A percentile compares a stretch with the other conserved stretches of the same genome.
Conservation (phyloP, 2,329 filamentous ascomycete species). For the Claviceps sp. region DNA sequence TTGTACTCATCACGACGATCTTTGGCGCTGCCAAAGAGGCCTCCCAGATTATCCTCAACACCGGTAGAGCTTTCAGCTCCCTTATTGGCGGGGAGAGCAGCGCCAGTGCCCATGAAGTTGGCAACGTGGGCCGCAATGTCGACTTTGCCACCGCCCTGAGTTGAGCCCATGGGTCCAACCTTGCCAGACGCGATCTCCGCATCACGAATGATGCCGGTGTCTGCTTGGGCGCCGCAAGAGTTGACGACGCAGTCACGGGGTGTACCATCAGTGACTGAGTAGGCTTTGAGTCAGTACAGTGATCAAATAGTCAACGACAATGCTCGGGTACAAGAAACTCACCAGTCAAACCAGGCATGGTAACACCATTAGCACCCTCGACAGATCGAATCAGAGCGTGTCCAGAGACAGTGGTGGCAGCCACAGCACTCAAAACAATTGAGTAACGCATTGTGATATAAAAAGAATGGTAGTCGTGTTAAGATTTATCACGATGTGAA, state of each 20-base stretch:
- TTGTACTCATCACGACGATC: conserved; percentile 12
- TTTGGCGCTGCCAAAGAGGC: conserved; percentile 7
- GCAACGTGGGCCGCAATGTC: conserved; percentile 1
- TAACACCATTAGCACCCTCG: conserved; percentile 3
- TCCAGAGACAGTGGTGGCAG: conserved; percentile 9
- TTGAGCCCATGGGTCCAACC: conserved; percentile 3
- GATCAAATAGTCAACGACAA: not conserved
- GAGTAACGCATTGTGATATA: conserved; percentile 17
- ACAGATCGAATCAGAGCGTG: conserved; percentile 1
- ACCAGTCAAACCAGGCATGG: conserved; percentile 4
- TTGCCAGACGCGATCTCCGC: conserved; percentile 2
- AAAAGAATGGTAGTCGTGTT: no score
- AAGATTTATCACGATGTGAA: not conserved
- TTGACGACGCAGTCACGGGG: conserved; percentile 6
- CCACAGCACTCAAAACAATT: conserved; percentile 17
- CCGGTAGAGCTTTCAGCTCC: conserved; percentile 17
- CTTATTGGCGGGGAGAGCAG: not conserved
- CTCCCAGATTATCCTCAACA: conserved; percentile 28
- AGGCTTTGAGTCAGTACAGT: not conserved
- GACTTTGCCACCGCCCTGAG: conserved; percentile 3
- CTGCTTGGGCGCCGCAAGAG: conserved; percentile 4
- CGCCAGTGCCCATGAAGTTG: conserved; percentile 5
- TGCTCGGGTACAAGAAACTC: conserved; percentile 16
- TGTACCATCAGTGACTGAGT: conserved; percentile 3
- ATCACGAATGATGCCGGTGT: conserved; percentile 6